These are phyloP conservation scores for Peronospora tabacina DNA, from an alignment of 352 stramenopile genomes.

Conservation along the genomic window DNA sequence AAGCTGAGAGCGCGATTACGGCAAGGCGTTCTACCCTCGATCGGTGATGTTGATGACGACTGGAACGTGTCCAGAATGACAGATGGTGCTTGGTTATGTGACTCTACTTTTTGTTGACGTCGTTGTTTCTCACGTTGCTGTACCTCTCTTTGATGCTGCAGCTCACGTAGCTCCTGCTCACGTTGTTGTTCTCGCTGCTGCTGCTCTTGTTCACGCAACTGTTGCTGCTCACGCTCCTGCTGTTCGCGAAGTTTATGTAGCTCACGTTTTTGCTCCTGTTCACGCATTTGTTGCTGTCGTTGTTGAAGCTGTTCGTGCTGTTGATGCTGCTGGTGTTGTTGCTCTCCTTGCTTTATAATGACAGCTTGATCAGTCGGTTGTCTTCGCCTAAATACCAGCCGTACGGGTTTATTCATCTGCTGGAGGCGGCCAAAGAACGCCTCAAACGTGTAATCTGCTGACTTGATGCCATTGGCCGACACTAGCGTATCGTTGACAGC, in stretches of 20 bases:
- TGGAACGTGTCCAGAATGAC: conserved; percentile 27
- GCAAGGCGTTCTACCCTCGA: conserved; percentile 8
- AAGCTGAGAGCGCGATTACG: conserved; percentile 21
- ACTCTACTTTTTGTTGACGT: neutral
- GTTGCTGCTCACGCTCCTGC: conserved; percentile 18
- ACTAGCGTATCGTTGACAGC: conserved; percentile 71
- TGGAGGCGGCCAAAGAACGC: conserved; percentile 74
- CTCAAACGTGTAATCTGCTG: conserved; percentile 66
- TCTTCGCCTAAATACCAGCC: conserved; percentile 55
- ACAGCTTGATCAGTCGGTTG: conserved; percentile 28
- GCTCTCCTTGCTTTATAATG: conserved; percentile 28
- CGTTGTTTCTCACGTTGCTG: conserved; percentile 16
- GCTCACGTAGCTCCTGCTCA: conserved; percentile 14
- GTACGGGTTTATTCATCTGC: conserved; percentile 81
- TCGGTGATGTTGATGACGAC: conserved; percentile 8
- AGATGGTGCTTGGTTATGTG: conserved; percentile 26
- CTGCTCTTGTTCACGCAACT: conserved; percentile 6
- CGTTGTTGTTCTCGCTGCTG: conserved; percentile 11
- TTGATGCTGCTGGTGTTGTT: conserved; percentile 22
- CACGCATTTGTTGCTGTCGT: conserved; percentile 18
- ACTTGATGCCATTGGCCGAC: conserved; percentile 65
- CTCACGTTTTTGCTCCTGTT: conserved; percentile 23
- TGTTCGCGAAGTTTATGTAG: conserved; percentile 16
- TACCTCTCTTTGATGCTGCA: conserved; percentile 11
- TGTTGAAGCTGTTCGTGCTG: conserved; percentile 24